Conservation (phyloP, 108 stramenopile genomes). For the Epithemia pelagica region DNA sequence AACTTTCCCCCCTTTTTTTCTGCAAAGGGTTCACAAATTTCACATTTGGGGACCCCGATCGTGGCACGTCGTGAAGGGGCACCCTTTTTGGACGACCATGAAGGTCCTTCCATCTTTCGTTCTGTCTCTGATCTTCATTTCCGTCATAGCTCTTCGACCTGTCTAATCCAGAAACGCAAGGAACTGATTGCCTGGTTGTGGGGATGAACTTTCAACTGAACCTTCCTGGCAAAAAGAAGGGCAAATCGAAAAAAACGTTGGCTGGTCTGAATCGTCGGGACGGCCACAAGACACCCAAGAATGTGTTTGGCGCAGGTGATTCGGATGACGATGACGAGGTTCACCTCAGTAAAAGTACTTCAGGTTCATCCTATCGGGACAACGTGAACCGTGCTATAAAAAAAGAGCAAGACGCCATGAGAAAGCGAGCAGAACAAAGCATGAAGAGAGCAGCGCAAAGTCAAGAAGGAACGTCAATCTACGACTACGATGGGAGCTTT, state of each 20-base stretch:
- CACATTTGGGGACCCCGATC: no score
- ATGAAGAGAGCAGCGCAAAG: constrained; percentile 11
- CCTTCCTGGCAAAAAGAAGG: neutral
- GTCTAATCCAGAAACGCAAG: no score
- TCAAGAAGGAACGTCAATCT: constrained; percentile 22
- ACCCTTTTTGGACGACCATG: no score
- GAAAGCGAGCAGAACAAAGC: constrained; percentile 48
- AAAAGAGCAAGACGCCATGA: constrained; percentile 58
- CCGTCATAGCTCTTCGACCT: no score
- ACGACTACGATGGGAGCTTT: constrained; percentile 72
- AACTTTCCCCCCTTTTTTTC: no score
- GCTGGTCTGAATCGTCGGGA: neutral
- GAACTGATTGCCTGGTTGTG: no score
- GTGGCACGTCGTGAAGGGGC: no score
- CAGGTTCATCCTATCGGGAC: constrained; percentile 16
- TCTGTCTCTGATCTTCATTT: no score
- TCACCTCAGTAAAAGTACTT: neutral
- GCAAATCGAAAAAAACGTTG: neutral
- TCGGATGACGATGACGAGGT: neutral
- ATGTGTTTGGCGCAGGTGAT: neutral
- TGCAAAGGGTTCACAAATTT: no score
- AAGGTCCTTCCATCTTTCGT: no score
- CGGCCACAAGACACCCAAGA: neutral
- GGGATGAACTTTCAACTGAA: neutral
- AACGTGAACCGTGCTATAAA: constrained; percentile 56